These are phyloP conservation scores for Flueggea neowawraea DNA, from an alignment of 441 rosid genomes.

Conservation along the genomic window DNA sequence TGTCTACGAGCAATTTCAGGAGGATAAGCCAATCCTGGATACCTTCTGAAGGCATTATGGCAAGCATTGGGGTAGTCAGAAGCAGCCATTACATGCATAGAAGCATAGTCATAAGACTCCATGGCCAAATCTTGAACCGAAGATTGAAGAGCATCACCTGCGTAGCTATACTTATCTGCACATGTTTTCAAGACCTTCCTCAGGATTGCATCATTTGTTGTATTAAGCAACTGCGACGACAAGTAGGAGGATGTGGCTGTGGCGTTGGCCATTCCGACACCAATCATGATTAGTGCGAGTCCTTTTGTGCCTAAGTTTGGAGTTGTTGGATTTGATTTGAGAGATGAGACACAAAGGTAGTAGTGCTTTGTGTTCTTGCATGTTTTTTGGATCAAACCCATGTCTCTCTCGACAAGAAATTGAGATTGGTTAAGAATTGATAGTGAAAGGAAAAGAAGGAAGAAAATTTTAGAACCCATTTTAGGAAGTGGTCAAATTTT, in stretches of 20 bases:
- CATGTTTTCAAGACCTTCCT: slow-evolving; percentile 55
- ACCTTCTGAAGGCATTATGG: slow-evolving; percentile 49
- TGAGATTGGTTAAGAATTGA: slow-evolving; percentile 11
- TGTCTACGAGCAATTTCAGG: slow-evolving; percentile 57
- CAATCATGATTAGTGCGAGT: slow-evolving; percentile 58
- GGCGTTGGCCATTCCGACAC: slow-evolving; percentile 63
- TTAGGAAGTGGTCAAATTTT: too few relatives aligned
- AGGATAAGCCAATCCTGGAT: slow-evolving; percentile 48
- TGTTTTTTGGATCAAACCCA: slow-evolving; percentile 49
- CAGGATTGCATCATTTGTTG: slow-evolving; percentile 25
- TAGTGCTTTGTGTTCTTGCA: slow-evolving; percentile 70
- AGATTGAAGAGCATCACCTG: slow-evolving; percentile 53
- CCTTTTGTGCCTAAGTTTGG: slow-evolving; percentile 55
- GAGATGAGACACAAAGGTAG: slow-evolving; percentile 68
- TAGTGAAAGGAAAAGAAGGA: slow-evolving; percentile 14
- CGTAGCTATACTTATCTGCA: slow-evolving; percentile 59
- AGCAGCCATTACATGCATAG: slow-evolving; percentile 66
- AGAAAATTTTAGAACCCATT: neutral
- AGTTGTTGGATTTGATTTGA: slow-evolving; percentile 60
- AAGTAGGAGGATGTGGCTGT: slow-evolving; percentile 60
- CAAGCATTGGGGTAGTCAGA: slow-evolving; percentile 74
- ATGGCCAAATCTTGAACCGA: slow-evolving; percentile 41
- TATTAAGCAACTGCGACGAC: slow-evolving; percentile 27
- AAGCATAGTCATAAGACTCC: slow-evolving; percentile 69
- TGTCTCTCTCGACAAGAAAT: slow-evolving; percentile 19